phyloP scores from a whole-genome alignment of 352 stramenopile genomes.

The Phytophthora tentaculata region DNA sequence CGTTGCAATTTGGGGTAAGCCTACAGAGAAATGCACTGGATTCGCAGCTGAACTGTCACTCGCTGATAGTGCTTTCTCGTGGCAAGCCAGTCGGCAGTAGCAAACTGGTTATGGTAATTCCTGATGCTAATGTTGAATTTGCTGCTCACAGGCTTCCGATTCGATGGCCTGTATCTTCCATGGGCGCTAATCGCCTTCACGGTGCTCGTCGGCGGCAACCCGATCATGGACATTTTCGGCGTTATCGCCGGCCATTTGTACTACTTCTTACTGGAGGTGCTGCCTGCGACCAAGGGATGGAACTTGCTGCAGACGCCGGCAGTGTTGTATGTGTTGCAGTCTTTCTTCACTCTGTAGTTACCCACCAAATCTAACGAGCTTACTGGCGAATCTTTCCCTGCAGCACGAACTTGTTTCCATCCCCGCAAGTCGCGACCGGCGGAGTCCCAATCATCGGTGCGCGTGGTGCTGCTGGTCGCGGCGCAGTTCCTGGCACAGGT shows the following conservation, averaged over 20 bases:
- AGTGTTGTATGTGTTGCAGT: conserved; percentile 69
- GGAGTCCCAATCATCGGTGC: conserved; percentile 71
- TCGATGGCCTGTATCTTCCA: conserved; percentile 87
- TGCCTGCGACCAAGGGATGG: conserved; percentile 87
- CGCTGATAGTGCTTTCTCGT: not conserved
- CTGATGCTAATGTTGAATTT: not conserved
- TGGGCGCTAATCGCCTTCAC: conserved; percentile 92
- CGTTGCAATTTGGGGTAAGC: conserved; percentile 83
- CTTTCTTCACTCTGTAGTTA: not conserved
- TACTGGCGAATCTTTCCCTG: not conserved
- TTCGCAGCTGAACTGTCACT: not conserved
- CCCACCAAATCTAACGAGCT: conserved; percentile 8
- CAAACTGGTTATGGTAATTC: not conserved
- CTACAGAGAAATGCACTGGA: not conserved
- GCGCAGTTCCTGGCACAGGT: conserved; percentile 47
- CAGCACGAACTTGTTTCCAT: conserved; percentile 74
- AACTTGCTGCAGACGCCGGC: conserved; percentile 82
- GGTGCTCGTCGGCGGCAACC: conserved; percentile 84
- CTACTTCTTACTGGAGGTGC: conserved; percentile 91
- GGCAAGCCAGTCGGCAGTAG: not conserved
- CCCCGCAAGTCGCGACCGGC: conserved; percentile 46
- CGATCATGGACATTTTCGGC: conserved; percentile 89
- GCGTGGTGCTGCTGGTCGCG: conserved; percentile 36
- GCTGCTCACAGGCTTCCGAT: conserved; percentile 69
- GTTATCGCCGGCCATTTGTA: conserved; percentile 89